Conservation (phyloP, 371 early-diverging fungal genomes). For the Mucor plumbeus region DNA sequence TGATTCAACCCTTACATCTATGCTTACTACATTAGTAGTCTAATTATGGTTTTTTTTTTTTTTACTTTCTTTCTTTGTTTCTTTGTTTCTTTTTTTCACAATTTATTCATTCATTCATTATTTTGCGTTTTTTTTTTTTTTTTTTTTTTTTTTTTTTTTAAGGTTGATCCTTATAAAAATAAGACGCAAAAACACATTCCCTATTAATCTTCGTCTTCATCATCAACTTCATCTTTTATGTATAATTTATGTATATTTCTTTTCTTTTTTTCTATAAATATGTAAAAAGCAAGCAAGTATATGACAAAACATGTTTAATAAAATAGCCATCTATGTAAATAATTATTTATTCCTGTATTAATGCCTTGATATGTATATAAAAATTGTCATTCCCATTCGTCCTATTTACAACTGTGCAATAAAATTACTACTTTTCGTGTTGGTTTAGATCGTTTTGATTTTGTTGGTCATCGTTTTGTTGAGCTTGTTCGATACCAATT, state of each 20-base stretch:
- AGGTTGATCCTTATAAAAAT: constrained; percentile 19
- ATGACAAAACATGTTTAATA: not conserved
- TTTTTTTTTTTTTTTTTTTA: constrained; percentile 8
- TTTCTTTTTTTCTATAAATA: not conserved
- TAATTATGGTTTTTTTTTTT: not conserved
- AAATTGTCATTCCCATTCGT: no score
- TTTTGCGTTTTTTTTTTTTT: constrained; percentile 7
- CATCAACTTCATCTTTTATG: not conserved
- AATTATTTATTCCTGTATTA: not conserved
- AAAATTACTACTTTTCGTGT: no score
- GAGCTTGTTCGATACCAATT: no score
- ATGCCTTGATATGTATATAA: no score
- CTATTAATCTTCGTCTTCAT: not conserved
- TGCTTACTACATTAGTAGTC: constrained; percentile 18
- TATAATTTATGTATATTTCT: constrained; percentile 2
- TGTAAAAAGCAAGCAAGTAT: constrained; percentile 4
- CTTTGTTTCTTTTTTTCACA: not conserved
- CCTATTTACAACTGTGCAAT: no score
- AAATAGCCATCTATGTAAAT: not conserved
- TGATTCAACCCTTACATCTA: constrained; percentile 11
- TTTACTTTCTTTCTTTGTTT: no score
- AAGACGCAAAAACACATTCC: not conserved
- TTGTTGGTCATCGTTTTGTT: no score
- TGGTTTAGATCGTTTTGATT: no score
- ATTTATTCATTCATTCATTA: not conserved